Evolutionary conservation across 805 yeast species (phyloP).

Genomic region (Candida tammaniensis): DNA sequence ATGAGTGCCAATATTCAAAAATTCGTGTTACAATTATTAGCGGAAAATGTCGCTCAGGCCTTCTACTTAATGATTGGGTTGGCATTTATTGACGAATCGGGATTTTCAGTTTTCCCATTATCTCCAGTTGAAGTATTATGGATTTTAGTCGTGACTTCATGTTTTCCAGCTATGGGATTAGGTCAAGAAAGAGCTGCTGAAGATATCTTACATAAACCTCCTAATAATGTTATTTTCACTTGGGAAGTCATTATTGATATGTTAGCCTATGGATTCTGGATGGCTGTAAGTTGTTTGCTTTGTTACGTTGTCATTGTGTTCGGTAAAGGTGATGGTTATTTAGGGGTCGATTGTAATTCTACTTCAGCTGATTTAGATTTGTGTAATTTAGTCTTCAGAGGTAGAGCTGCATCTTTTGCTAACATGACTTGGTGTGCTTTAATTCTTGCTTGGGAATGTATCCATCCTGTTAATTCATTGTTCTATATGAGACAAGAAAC

Average conservation of each 20-base stretch:
- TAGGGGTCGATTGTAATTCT: slow-evolving; percentile 36
- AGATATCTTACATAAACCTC: slow-evolving; percentile 37
- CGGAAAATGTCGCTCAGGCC: slow-evolving; percentile 73
- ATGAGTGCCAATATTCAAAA: slow-evolving; percentile 78
- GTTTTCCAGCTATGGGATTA: slow-evolving; percentile 83
- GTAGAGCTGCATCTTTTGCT: slow-evolving; percentile 37
- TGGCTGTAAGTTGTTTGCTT: slow-evolving; percentile 40
- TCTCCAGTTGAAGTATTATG: slow-evolving; percentile 74
- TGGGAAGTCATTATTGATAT: slow-evolving; percentile 41
- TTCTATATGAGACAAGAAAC: slow-evolving; percentile 37
- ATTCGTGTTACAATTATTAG: slow-evolving; percentile 69
- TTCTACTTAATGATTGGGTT: slow-evolving; percentile 50
- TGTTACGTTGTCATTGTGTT: slow-evolving; percentile 36
- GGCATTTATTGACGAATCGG: slow-evolving; percentile 30
- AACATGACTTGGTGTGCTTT: slow-evolving; percentile 43
- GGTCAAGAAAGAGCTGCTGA: slow-evolving; percentile 48
- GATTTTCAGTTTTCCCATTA: slow-evolving; percentile 36
- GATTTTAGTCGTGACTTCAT: slow-evolving; percentile 75
- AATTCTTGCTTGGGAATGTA: slow-evolving; percentile 39
- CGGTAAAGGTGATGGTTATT: slow-evolving; percentile 37
- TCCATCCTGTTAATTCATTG: slow-evolving; percentile 34
- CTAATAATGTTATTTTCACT: slow-evolving; percentile 36
- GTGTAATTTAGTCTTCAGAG: slow-evolving; percentile 35
- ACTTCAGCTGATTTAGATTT: slow-evolving; percentile 16
- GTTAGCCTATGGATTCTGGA: slow-evolving; percentile 39